Percentiles rank a stretch among this genome's conserved stretches.
These are phyloP conservation scores for Trichoderma polysporum DNA, from an alignment of 2,329 filamentous ascomycete genomes.

Conservation along the genomic window DNA sequence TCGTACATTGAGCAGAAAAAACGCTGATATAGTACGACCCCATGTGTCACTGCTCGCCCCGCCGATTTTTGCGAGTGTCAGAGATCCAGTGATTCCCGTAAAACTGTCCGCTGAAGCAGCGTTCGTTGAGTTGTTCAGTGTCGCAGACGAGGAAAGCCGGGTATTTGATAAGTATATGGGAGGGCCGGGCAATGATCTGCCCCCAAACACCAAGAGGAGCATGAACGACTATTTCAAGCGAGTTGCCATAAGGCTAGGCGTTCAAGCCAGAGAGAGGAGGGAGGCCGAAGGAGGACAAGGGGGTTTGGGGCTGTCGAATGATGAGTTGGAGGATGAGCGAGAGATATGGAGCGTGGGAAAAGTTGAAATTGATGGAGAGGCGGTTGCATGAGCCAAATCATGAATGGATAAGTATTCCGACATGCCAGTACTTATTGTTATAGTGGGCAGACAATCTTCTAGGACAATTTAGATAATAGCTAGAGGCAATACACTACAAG, in stretches of 20 bases:
- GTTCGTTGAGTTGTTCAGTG: constrained; percentile 86
- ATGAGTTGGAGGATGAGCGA: constrained; percentile 90
- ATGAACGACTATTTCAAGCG: constrained; percentile 98
- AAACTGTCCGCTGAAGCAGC: constrained; percentile 94
- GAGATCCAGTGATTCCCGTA: constrained; percentile 89
- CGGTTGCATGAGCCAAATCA: constrained; percentile 34
- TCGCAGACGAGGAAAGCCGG: constrained; percentile 80
- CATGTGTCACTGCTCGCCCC: constrained; percentile 79
- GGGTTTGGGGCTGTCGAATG: constrained; percentile 79
- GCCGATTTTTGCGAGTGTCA: constrained; percentile 83
- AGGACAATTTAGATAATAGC: neutral
- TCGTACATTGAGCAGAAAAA: constrained; percentile 76
- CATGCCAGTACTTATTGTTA: neutral
- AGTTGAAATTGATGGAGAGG: constrained; percentile 71
- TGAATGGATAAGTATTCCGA: neutral
- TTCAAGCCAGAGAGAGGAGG: constrained; percentile 81
- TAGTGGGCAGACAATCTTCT: neutral
- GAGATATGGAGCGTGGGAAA: constrained; percentile 96
- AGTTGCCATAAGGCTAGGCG: constrained; percentile 79
- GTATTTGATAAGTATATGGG: constrained; percentile 91
- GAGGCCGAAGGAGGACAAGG: constrained; percentile 90
- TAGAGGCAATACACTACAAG: neutral
- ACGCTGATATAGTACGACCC: constrained; percentile 77
- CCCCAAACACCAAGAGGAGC: constrained; percentile 74
- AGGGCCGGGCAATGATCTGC: constrained; percentile 63